phyloP scores from a whole-genome alignment of 106 monocot genomes.

The Dendrobium officinale region DNA sequence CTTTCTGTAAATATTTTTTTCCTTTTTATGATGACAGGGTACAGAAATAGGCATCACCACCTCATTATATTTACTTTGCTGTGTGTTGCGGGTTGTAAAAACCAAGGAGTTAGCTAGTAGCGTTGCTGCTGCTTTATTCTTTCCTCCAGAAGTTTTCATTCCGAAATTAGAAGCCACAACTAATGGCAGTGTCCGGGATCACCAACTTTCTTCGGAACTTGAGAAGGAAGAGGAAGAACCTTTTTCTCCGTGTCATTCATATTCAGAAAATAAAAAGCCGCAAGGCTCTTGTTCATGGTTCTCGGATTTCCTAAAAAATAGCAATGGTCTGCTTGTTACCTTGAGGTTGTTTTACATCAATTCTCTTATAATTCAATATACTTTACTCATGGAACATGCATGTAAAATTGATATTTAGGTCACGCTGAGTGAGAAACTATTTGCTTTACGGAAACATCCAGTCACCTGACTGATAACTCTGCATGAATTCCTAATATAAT shows the following conservation, averaged over 20 bases:
- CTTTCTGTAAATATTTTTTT: not conserved
- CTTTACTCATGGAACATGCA: not conserved
- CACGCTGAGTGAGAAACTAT: not conserved
- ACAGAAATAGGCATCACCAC: conserved; percentile 51
- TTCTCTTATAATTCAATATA: not conserved
- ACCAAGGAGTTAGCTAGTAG: conserved; percentile 74
- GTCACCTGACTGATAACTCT: not conserved
- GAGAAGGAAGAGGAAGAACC: conserved; percentile 14
- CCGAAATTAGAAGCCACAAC: conserved; percentile 21
- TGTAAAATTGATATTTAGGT: not conserved
- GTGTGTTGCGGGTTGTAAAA: conserved; percentile 92
- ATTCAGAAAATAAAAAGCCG: not conserved
- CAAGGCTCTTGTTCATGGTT: not conserved
- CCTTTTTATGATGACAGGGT: conserved; percentile 28
- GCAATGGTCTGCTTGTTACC: conserved; percentile 6
- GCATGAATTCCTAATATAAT: not conserved
- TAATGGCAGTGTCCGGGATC: conserved; percentile 43
- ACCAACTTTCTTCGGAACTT: conserved; percentile 12
- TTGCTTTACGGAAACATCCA: not conserved
- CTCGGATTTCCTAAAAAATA: conserved; percentile 12
- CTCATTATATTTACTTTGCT: conserved; percentile 79
- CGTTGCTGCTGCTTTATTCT: conserved; percentile 77
- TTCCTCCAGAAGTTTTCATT: conserved; percentile 31
- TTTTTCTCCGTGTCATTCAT: conserved; percentile 19
- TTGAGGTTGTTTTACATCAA: conserved; percentile 13